A percentile compares a stretch with the other conserved stretches of the same genome.
Evolutionary conservation across 805 yeast species (phyloP).

Genomic region (Schizosaccharomyces lindneri): DNA sequence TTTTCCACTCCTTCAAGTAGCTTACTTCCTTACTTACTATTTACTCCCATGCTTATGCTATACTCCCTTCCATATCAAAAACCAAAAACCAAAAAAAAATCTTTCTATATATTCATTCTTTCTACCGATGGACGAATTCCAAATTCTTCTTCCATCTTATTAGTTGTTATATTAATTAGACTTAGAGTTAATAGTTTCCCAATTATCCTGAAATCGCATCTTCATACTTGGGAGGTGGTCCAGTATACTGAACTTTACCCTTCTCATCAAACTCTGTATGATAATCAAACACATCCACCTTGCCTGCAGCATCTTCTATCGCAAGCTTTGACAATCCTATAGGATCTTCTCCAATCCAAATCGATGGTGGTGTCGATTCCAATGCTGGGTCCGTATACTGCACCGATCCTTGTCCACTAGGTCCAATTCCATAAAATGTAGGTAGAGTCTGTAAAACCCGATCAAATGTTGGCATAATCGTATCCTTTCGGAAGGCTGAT

Average conservation of each 20-base stretch:
- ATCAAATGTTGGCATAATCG: neutral
- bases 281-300: neutral
- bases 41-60: too few species aligned
- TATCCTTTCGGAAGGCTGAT: neutral
- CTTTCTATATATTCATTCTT: neutral
- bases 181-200: too few species aligned
- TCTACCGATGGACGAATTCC: too few species aligned
- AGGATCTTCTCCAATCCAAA: conserved; percentile 23
- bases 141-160: too few species aligned
- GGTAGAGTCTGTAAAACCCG: neutral
- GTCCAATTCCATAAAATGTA: neutral
- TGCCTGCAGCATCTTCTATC: conserved; percentile 10
- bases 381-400: conserved; percentile 12
- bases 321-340: conserved; percentile 17
- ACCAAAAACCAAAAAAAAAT: neutral
- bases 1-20: too few species aligned
- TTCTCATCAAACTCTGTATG: neutral
- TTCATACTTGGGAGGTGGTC: neutral
- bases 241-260: neutral
- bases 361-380: conserved; percentile 12
- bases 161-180: too few species aligned
- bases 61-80: too few species aligned
- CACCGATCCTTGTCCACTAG: neutral
- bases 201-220: neutral
- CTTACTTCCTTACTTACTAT: too few species aligned